These are phyloP conservation scores for Suillus plorans DNA, from an alignment of 768 basidiomycete genomes.

Conservation along the genomic window DNA sequence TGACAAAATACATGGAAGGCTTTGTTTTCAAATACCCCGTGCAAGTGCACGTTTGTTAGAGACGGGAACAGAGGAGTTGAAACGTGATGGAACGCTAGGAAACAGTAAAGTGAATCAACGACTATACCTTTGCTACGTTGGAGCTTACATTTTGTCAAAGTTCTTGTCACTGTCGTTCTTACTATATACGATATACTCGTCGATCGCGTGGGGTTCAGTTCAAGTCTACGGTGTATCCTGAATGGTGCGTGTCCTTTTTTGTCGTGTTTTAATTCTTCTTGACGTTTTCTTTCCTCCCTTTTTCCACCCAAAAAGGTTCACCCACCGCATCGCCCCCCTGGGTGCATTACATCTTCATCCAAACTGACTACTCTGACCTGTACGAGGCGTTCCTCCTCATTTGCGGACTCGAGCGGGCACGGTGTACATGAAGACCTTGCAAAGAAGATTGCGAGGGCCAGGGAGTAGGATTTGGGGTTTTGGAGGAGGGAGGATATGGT, in stretches of 20 bases:
- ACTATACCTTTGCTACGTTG: no score
- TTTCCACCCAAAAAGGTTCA: conserved; percentile 35
- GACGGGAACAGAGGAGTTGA: no score
- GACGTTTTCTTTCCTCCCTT: neutral
- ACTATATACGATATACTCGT: no score
- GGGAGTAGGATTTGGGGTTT: conserved; percentile 49
- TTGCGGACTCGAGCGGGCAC: conserved; percentile 55
- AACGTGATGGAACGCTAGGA: no score
- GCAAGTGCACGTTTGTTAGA: no score
- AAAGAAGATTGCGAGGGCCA: conserved; percentile 49
- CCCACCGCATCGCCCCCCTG: conserved; percentile 54
- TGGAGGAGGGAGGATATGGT: conserved; percentile 59
- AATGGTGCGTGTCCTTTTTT: conserved; percentile 43
- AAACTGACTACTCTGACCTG: conserved; percentile 59
- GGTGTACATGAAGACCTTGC: conserved; percentile 60
- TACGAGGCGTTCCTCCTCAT: conserved; percentile 70
- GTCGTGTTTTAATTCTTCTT: no score
- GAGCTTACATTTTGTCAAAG: no score
- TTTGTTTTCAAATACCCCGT: no score
- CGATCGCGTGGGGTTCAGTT: conserved; percentile 38
- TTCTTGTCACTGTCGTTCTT: no score
- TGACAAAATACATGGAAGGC: no score
- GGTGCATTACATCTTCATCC: conserved; percentile 67
- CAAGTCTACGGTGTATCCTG: conserved; percentile 66
- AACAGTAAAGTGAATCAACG: no score